Evolutionary conservation across 345 rosid species (phyloP), one percentile per base, ranked within the genome.

Genomic region (Linum trigynum): DNA sequence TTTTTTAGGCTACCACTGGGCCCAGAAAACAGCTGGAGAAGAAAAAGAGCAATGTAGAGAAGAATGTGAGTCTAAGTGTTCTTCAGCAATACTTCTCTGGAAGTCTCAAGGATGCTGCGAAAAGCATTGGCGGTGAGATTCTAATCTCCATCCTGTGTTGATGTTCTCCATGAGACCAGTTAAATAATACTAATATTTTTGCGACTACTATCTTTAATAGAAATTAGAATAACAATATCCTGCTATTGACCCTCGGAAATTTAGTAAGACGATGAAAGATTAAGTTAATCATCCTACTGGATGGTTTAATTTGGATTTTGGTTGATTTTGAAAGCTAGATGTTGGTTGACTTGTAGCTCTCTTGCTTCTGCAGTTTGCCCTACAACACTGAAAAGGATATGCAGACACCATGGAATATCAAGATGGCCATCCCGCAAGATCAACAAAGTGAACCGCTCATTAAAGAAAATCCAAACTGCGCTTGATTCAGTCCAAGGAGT

Each of bases 361-460:
- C 57, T 70, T 66, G 57, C 38, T 10, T 56, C 5, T 77, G 78
- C 72, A 92, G 98, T 92, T 73, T 89, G 98, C 80, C 96, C 97
- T 11, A 92, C 98, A 32, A 92, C 98, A 5, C 72, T 89, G 72
- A 89, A 92, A 82, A 83, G 98, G 73, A 92, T 92, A 75, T 92
- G 98, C 81, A 84, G 97, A 73, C 91, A 87, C 67, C 98, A 89
- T 53, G 98, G 98, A 32, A 87, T 92, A 65, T 81, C 81, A 38
- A 87, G 98, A 71, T 92, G 98, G 96, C 98, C 96, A 16, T 92
- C 92, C 67, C 89, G 96, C 11, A 92, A 92, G 81, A 87, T 92
- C 66, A 89, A 89, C 68, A 92, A 92, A 77, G 98, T 89, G 72
- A 92, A 85, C 64, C 77, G 95, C 57, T 89, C 96, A 0, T 66